These are phyloP conservation scores for Annulohypoxylon truncatum DNA, from an alignment of 2,329 filamentous ascomycete species.

Conservation along the genomic window DNA sequence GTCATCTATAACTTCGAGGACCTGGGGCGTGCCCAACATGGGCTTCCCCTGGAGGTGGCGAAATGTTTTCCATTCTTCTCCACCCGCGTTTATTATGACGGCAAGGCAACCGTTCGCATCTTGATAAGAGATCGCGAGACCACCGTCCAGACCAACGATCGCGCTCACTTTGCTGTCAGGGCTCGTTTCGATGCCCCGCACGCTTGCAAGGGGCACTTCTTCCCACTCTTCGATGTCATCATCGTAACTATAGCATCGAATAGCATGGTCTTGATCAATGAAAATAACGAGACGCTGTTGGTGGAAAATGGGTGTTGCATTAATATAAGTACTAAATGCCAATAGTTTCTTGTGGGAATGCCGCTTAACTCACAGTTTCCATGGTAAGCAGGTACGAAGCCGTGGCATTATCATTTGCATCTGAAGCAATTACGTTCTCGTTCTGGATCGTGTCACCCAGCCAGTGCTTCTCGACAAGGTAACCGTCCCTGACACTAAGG, in stretches of 20 bases:
- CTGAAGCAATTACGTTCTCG: slow-evolving; percentile 27
- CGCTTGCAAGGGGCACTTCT: slow-evolving; percentile 26
- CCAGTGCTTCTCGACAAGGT: slow-evolving; percentile 36
- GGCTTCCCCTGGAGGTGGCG: slow-evolving; percentile 20
- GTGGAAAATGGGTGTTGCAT: not conserved
- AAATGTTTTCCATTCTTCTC: slow-evolving; percentile 24
- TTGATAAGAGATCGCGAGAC: slow-evolving; percentile 32
- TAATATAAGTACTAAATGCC: not conserved
- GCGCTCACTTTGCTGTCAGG: slow-evolving; percentile 27
- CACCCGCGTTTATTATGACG: slow-evolving; percentile 16
- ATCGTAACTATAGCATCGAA: slow-evolving; percentile 31
- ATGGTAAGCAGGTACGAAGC: slow-evolving; percentile 28
- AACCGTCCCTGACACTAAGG: slow-evolving; percentile 30
- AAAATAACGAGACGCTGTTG: slow-evolving; percentile 31
- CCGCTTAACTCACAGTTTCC: slow-evolving; percentile 8
- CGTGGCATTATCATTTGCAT: slow-evolving; percentile 29
- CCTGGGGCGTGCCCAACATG: slow-evolving; percentile 26
- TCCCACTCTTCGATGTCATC: slow-evolving; percentile 36
- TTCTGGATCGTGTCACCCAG: slow-evolving; percentile 19
- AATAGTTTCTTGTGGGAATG: not conserved
- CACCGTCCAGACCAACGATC: slow-evolving; percentile 15
- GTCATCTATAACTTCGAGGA: slow-evolving; percentile 30
- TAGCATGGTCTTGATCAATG: slow-evolving; percentile 23
- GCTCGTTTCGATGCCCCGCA: slow-evolving; percentile 25
- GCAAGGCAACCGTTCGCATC: slow-evolving; percentile 22